These are phyloP conservation scores for Thymus quinquecostatus DNA, from an alignment of 257 asterid genomes.

Conservation along the genomic window DNA sequence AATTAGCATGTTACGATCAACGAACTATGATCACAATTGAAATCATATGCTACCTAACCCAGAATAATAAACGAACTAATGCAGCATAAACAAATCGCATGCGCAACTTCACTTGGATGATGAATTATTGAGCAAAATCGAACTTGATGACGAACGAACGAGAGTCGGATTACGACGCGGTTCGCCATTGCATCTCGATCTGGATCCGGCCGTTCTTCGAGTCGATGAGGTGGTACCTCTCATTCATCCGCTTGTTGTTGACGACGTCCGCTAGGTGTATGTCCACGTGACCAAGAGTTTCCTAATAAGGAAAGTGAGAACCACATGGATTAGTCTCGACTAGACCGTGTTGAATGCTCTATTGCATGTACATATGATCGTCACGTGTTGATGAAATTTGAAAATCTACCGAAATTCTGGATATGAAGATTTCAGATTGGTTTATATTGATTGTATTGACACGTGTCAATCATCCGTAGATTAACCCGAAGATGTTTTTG, in stretches of 20 bases:
- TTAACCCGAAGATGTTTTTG: not conserved
- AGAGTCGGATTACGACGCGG: conserved; percentile 30
- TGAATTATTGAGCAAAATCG: not conserved
- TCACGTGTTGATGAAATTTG: not conserved
- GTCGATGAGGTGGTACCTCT: conserved; percentile 81
- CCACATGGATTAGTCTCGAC: not conserved
- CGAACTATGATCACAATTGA: not conserved
- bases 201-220: conserved; percentile 78
- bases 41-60: not conserved
- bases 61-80: not conserved
- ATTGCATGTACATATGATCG: not conserved
- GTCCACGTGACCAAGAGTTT: conserved; percentile 66
- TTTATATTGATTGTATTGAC: no score
- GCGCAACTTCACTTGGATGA: not conserved
- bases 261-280: conserved; percentile 67
- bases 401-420: not conserved
- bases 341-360: not conserved
- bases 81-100: not conserved
- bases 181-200: conserved; percentile 90
- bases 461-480: not conserved
- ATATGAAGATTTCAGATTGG: not conserved
- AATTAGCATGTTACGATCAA: not conserved
- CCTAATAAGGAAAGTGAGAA: conserved; percentile 34
- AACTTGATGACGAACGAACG: not conserved
- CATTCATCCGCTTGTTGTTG: conserved; percentile 72